phyloP scores from a whole-genome alignment of 108 stramenopile genomes.

The Ochromonas danica region DNA sequence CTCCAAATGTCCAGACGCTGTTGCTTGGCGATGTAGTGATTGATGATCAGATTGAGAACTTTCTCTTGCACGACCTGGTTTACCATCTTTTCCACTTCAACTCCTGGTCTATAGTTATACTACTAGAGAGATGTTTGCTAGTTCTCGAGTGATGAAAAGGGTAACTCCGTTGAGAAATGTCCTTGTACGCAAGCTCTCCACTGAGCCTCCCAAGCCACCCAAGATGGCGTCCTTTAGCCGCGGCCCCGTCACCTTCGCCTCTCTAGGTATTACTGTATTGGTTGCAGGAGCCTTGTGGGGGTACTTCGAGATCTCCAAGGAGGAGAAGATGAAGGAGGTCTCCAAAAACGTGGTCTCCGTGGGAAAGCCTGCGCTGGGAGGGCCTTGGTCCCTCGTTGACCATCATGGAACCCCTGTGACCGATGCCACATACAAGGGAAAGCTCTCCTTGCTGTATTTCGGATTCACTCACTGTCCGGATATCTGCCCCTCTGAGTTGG shows the following conservation, averaged over 20 bases:
- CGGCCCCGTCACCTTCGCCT: constrained; percentile 47
- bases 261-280: constrained; percentile 52
- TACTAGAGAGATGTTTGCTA: too few species aligned
- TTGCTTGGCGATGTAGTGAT: too few species aligned
- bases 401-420: constrained; percentile 59
- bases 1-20: too few species aligned
- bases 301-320: constrained; percentile 52
- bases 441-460: constrained; percentile 82
- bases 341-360: constrained; percentile 40
- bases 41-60: too few species aligned
- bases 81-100: too few species aligned
- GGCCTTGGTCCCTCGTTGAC: constrained; percentile 61
- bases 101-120: too few species aligned
- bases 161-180: too few species aligned
- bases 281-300: constrained; percentile 29
- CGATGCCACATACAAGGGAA: constrained; percentile 54
- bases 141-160: too few species aligned
- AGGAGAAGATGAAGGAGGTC: constrained; percentile 45
- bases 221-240: too few species aligned
- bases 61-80: too few species aligned
- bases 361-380: constrained; percentile 62
- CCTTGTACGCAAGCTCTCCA: too few species aligned
- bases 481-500: constrained; percentile 98
- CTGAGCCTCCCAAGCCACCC: too few species aligned
- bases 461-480: constrained; percentile 99